phyloP scores from a whole-genome alignment of 2,329 filamentous ascomycete genomes.

The Talaromyces piceae region DNA sequence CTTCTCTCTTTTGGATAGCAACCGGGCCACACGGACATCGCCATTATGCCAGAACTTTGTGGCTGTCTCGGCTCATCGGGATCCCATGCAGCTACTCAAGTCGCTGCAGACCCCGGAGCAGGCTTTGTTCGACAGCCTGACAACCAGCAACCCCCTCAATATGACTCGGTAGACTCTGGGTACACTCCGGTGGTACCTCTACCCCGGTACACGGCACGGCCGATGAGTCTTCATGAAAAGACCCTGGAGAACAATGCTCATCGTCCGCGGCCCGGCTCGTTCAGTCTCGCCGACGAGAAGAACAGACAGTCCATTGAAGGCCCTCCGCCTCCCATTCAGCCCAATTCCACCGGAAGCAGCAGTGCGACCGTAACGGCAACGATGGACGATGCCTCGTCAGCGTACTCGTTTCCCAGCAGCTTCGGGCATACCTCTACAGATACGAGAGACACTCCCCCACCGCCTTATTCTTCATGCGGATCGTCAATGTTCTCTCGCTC shows the following conservation, averaged over 20 bases:
- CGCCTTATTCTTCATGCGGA: slow-evolving; percentile 31
- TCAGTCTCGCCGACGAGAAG: slow-evolving; percentile 24
- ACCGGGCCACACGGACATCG: not conserved
- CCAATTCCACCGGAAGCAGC: slow-evolving; percentile 24
- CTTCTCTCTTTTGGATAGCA: not conserved
- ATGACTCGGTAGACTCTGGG: slow-evolving; percentile 18
- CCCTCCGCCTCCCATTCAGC: slow-evolving; percentile 3
- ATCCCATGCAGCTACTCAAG: slow-evolving; percentile 1
- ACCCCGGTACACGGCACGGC: slow-evolving; percentile 35
- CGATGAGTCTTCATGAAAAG: slow-evolving; percentile 33
- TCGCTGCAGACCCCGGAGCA: slow-evolving; percentile 7
- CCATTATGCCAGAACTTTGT: slow-evolving; percentile 9
- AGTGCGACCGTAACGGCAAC: slow-evolving; percentile 4
- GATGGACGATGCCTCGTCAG: slow-evolving; percentile 29
- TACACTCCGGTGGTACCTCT: slow-evolving; percentile 29
- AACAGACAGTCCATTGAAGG: slow-evolving; percentile 19
- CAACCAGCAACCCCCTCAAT: slow-evolving; percentile 8
- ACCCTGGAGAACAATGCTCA: slow-evolving; percentile 29
- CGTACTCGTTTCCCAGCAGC: slow-evolving; percentile 36
- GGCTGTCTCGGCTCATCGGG: slow-evolving; percentile 7
- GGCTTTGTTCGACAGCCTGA: slow-evolving; percentile 5
- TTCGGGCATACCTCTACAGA: slow-evolving; percentile 39
- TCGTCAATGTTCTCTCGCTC: slow-evolving; percentile 26
- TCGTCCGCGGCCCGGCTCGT: slow-evolving; percentile 20
- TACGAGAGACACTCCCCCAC: slow-evolving; percentile 36